Percentiles rank a stretch among this genome's conserved stretches.
phyloP scores from a whole-genome alignment of 2,329 filamentous ascomycete genomes.

The Fonsecaea erecta region DNA sequence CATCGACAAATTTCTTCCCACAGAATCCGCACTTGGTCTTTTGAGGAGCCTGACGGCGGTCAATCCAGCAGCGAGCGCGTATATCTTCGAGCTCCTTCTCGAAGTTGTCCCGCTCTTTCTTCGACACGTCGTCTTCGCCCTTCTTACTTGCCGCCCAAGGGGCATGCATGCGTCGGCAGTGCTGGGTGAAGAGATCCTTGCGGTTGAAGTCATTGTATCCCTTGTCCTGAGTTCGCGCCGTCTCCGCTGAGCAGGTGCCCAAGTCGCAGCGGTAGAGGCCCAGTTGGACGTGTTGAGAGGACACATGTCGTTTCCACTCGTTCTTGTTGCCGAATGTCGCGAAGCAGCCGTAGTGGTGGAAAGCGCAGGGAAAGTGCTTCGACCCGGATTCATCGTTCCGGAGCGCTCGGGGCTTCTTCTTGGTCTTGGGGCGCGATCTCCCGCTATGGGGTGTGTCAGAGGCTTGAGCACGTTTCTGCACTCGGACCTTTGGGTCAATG shows the following conservation, averaged over 20 bases:
- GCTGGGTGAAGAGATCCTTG: slow-evolving; percentile 89
- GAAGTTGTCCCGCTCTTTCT: slow-evolving; percentile 44
- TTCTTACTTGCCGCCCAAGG: slow-evolving; percentile 21
- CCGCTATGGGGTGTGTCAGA: background rate
- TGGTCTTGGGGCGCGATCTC: slow-evolving; percentile 21
- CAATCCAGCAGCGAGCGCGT: slow-evolving; percentile 63
- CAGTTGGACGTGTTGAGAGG: slow-evolving; percentile 76
- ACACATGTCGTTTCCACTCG: slow-evolving; percentile 92
- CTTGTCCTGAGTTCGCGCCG: slow-evolving; percentile 26
- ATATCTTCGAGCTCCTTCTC: slow-evolving; percentile 62
- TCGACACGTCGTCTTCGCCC: slow-evolving; percentile 52
- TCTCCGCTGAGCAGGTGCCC: slow-evolving; percentile 57
- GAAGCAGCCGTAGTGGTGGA: slow-evolving; percentile 74
- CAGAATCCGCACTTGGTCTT: slow-evolving; percentile 69
- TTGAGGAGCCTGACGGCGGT: slow-evolving; percentile 66
- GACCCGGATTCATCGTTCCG: slow-evolving; percentile 9
- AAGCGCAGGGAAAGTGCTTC: slow-evolving; percentile 73
- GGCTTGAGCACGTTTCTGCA: slow-evolving; percentile 23
- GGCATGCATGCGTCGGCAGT: slow-evolving; percentile 80
- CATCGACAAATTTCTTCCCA: slow-evolving; percentile 36
- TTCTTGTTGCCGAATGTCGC: slow-evolving; percentile 81
- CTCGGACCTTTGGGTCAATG: slow-evolving; percentile 14
- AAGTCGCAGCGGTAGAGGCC: slow-evolving; percentile 77
- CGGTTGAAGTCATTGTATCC: slow-evolving; percentile 75
- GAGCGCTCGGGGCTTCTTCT: slow-evolving; percentile 17